Base-by-base conservation (phyloP, 768 basidiomycete species). In the Phallus indusiatus region DNA sequence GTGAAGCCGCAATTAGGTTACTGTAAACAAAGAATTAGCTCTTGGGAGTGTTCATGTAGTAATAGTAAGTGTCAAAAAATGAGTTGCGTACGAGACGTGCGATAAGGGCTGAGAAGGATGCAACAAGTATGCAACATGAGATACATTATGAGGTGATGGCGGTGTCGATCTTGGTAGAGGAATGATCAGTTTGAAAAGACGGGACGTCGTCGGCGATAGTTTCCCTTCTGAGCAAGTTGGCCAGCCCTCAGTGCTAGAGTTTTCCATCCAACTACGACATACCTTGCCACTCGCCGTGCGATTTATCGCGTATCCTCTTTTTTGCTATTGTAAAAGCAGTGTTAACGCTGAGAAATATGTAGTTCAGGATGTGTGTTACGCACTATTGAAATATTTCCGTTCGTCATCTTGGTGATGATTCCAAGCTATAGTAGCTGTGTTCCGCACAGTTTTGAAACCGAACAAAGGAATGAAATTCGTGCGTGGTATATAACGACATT, bases 71-170 rank as follows among this genome's bases (percentile, higher is more conserved):
- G 28, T 28, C 28, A 28, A 28, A 28, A 28, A 28, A 28, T 28
- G 28, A 28, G 77, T 12, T 79, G 72, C 53, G 24, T 35, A 54
- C 53, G 77, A 74, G 51, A 84, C 74, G 65, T 88, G 84, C 1
- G 81, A 83, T 6, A 87, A 76, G 0, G 85, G 85, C 63, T 87
- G 85, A 0, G 81, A 79, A 5, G 85, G 84, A 61, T 86, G 85
- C 0, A 87, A 74, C 6, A 87, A 78, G 61, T 86, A 78, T 5
- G 85, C 81, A 9, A 63, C 79, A 65, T 67, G 83, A 47, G 70
- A 71, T 1, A 65, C 63, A 2, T 53, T 54, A 54, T 34, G 55
- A 37, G 51, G 12, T 54, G 61, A 50, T 60, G 59, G 60, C 59
- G 52, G 53, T 63, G 47, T 64, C 62, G 48, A 66, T 61, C 64